Conservation (phyloP, 2,329 filamentous ascomycete species). For the Penicillium sp. region DNA sequence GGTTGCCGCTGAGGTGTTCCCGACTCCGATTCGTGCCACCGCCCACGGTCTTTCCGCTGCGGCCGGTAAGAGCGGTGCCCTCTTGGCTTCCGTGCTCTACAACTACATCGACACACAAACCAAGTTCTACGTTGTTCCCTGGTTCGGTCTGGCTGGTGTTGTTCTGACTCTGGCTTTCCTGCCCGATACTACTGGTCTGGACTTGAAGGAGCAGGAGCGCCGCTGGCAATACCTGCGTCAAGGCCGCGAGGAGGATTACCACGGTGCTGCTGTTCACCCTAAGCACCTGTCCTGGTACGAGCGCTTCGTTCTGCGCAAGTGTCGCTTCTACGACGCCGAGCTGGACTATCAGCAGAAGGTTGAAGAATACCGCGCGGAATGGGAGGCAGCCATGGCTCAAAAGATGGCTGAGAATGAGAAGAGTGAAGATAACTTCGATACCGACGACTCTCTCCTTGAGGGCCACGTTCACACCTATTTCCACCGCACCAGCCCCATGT, state of each 20-base stretch:
- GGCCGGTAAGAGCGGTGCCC: conserved; percentile 83
- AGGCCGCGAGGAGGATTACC: conserved; percentile 80
- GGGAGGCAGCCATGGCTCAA: conserved; percentile 54
- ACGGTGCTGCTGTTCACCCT: conserved; percentile 89
- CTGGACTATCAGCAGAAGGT: conserved; percentile 84
- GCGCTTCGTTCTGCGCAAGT: conserved; percentile 69
- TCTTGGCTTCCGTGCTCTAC: conserved; percentile 86
- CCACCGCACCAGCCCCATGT: conserved; percentile 54
- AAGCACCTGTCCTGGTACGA: conserved; percentile 89
- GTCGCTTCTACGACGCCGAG: conserved; percentile 82
- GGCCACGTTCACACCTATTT: conserved; percentile 59
- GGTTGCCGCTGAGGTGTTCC: conserved; percentile 94
- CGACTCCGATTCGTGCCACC: conserved; percentile 87
- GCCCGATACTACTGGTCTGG: conserved; percentile 94
- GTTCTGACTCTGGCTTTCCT: conserved; percentile 83
- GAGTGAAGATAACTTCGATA: conserved; percentile 35
- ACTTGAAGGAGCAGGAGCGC: conserved; percentile 96
- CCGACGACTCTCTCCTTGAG: conserved; percentile 53
- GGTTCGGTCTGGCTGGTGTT: conserved; percentile 90
- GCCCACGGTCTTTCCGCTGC: conserved; percentile 96
- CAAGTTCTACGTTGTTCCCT: conserved; percentile 91
- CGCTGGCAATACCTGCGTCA: conserved; percentile 85
- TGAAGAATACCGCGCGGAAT: conserved; percentile 72
- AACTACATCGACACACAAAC: conserved; percentile 86
- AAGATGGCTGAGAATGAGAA: conserved; percentile 56